phyloP scores from a whole-genome alignment of 257 asterid species.

The Solanum virginianum region DNA sequence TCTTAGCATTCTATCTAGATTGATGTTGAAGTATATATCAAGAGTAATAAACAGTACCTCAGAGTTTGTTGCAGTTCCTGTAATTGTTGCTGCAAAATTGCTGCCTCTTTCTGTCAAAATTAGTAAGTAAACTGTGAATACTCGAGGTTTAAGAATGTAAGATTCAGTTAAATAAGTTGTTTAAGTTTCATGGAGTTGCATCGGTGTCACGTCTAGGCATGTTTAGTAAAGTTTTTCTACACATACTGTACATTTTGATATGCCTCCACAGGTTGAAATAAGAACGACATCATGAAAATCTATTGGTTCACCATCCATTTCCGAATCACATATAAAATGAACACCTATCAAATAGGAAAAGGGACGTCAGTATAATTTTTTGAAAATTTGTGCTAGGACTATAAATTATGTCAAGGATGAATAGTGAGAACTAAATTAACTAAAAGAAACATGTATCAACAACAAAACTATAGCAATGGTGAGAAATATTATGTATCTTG shows the following conservation, averaged over 20 bases:
- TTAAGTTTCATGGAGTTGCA: not conserved
- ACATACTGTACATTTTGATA: not conserved
- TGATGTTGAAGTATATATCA: not conserved
- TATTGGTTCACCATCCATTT: not conserved
- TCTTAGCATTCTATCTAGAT: too few species aligned
- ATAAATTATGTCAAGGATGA: not conserved
- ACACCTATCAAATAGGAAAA: not conserved
- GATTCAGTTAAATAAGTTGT: not conserved
- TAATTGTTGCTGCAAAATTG: not conserved
- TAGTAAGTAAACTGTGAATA: not conserved
- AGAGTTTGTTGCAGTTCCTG: not conserved
- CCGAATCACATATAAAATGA: not conserved
- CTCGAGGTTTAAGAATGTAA: not conserved
- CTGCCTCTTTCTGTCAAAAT: not conserved
- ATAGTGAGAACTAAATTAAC: conserved; percentile 3
- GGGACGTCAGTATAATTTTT: not conserved
- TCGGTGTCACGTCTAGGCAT: not conserved
- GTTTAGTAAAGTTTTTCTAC: too few species aligned
- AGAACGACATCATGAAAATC: not conserved
- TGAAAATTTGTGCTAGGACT: not conserved
- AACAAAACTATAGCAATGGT: too few species aligned
- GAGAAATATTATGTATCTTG: not conserved
- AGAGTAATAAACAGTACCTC: not conserved
- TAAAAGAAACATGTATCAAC: too few species aligned
- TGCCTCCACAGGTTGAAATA: not conserved